Conservation (phyloP, 2,329 filamentous ascomycete genomes). For the Epichloe uncinata region DNA sequence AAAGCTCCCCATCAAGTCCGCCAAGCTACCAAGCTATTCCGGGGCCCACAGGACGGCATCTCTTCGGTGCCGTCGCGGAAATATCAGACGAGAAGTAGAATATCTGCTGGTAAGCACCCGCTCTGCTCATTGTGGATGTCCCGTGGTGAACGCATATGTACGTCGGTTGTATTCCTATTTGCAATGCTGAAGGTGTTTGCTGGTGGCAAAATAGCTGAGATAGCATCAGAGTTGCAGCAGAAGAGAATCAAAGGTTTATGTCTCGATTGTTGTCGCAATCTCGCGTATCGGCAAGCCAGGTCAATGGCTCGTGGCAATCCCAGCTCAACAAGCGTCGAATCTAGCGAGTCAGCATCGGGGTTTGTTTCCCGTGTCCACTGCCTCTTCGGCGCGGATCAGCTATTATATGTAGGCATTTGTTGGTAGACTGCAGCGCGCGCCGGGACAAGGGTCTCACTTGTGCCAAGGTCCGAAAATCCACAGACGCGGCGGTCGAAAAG, state of each 20-base stretch:
- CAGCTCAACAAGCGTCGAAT: neutral
- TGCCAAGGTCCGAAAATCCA: neutral
- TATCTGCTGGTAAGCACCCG: neutral
- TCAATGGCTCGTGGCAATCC: neutral
- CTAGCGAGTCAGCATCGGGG: neutral
- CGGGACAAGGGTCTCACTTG: neutral
- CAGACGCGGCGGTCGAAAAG: neutral
- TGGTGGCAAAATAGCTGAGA: too few relatives aligned
- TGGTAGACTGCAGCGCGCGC: neutral
- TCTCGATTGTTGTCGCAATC: neutral
- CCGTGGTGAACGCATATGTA: neutral
- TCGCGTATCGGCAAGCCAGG: neutral
- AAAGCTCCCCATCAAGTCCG: neutral
- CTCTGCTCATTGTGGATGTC: neutral
- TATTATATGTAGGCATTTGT: neutral
- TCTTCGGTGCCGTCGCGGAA: neutral
- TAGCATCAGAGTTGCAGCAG: too few relatives aligned
- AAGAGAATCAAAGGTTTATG: too few relatives aligned
- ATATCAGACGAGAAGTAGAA: neutral
- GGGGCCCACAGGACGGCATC: neutral
- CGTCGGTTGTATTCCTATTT: too few relatives aligned
- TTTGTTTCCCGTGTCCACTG: neutral
- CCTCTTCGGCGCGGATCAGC: neutral
- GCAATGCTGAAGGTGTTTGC: too few relatives aligned
- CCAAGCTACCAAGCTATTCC: too few relatives aligned